Evolutionary conservation across 2,329 filamentous ascomycete genomes (phyloP).

Genomic region (Pseudogymnoascus sp.): DNA sequence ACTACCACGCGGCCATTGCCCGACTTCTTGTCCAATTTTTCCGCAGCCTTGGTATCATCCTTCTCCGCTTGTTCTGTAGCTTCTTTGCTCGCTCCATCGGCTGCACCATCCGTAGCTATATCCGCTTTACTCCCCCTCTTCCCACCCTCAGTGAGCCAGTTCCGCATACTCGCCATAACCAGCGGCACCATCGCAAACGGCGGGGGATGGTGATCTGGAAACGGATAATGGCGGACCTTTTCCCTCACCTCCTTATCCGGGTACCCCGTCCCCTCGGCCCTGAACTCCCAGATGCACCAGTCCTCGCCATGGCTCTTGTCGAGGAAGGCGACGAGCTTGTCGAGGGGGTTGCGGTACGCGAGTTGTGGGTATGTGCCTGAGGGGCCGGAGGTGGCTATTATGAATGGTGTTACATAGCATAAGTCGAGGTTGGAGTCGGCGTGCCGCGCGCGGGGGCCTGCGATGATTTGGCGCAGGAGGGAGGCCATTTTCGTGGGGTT

Average conservation of each 20-base stretch:
- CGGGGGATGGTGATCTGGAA: conserved; percentile 94
- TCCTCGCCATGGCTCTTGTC: conserved; percentile 72
- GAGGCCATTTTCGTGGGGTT: conserved; percentile 47
- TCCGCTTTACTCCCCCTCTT: conserved; percentile 16
- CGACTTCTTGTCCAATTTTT: conserved; percentile 25
- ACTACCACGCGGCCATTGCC: conserved; percentile 59
- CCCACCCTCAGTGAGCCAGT: conserved; percentile 59
- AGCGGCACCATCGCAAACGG: conserved; percentile 82
- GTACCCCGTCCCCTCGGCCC: conserved; percentile 92
- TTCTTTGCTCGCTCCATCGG: conserved; percentile 14
- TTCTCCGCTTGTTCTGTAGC: conserved; percentile 12
- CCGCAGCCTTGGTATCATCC: conserved; percentile 11
- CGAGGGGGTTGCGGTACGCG: conserved; percentile 88
- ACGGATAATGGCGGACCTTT: conserved; percentile 84
- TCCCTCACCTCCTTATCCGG: conserved; percentile 82
- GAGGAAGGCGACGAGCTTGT: conserved; percentile 78
- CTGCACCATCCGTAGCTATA: background rate
- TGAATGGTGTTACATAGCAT: conserved; percentile 87
- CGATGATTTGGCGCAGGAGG: conserved; percentile 82
- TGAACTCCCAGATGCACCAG: conserved; percentile 98
- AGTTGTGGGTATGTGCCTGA: conserved; percentile 81
- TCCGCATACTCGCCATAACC: conserved; percentile 86
- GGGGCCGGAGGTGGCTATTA: conserved; percentile 69
- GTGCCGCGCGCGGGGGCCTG: conserved; percentile 74
- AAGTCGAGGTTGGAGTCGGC: conserved; percentile 84